Evolutionary conservation across 2,329 filamentous ascomycete species (phyloP).

Genomic region (Cladophialophora carrionii): DNA sequence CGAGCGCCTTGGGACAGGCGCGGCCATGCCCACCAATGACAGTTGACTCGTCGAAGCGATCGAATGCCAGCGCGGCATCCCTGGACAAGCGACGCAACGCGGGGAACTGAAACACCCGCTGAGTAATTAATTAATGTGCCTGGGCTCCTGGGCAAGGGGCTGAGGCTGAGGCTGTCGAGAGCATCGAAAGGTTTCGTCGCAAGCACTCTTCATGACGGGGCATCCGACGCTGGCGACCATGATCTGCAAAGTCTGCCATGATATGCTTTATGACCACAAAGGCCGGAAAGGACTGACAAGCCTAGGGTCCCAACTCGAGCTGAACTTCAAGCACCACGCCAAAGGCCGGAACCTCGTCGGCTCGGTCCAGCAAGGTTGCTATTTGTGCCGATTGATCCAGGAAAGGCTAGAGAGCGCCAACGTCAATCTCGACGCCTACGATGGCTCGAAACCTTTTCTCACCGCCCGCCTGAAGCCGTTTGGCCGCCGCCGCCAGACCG

Average conservation of each 20-base stretch:
- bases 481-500: background rate
- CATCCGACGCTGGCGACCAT: conserved; percentile 5
- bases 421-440: background rate
- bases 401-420: conserved; percentile 2
- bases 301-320: background rate
- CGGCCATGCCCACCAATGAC: background rate
- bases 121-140: background rate
- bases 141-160: background rate
- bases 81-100: too few species aligned
- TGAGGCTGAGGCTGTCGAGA: background rate
- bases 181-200: background rate
- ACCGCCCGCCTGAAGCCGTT: background rate
- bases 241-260: conserved; percentile 25
- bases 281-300: background rate
- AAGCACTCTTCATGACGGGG: background rate
- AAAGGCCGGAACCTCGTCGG: background rate
- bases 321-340: background rate
- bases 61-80: background rate
- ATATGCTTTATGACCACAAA: conserved; percentile 17
- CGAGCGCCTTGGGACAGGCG: background rate
- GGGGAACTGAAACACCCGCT: background rate
- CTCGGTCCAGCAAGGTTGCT: background rate
- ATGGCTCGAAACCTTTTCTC: conserved; percentile 1
- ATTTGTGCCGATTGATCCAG: background rate
- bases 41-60: background rate